phyloP scores from a whole-genome alignment of 176 grass and related monocot genomes.

The Oryza glumipatula region DNA sequence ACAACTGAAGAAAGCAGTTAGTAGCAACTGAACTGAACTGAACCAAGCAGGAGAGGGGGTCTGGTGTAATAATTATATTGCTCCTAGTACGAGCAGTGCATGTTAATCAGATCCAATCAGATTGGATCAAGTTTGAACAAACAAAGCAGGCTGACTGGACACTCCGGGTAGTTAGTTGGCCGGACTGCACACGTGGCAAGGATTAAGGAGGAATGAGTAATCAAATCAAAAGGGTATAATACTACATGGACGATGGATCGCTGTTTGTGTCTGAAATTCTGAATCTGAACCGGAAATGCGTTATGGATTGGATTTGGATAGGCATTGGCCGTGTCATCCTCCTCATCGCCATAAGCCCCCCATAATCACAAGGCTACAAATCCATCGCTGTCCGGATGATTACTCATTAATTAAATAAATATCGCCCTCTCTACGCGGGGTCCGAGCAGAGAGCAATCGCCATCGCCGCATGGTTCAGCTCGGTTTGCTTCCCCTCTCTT shows the following conservation, averaged over 20 bases:
- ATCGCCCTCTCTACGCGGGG: neutral
- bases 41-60: neutral
- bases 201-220: neutral
- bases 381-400: constrained; percentile 33
- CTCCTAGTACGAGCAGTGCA: neutral
- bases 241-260: neutral
- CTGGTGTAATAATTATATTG: neutral
- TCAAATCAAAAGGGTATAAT: neutral
- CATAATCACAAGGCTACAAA: constrained; percentile 22
- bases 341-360: constrained; percentile 15
- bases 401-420: neutral
- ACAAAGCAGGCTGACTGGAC: too few species aligned
- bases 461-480: neutral
- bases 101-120: neutral
- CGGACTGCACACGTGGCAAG: constrained; percentile 4
- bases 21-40: neutral
- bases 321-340: constrained; percentile 27
- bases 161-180: neutral
- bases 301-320: constrained; percentile 39
- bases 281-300: neutral
- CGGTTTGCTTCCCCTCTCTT: neutral
- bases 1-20: neutral
- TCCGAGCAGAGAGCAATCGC: neutral
- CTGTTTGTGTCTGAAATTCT: neutral
- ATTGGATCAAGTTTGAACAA: neutral